Base-by-base conservation (phyloP, 139 green algal genomes). In the Zygnema circumcarinatum region DNA sequence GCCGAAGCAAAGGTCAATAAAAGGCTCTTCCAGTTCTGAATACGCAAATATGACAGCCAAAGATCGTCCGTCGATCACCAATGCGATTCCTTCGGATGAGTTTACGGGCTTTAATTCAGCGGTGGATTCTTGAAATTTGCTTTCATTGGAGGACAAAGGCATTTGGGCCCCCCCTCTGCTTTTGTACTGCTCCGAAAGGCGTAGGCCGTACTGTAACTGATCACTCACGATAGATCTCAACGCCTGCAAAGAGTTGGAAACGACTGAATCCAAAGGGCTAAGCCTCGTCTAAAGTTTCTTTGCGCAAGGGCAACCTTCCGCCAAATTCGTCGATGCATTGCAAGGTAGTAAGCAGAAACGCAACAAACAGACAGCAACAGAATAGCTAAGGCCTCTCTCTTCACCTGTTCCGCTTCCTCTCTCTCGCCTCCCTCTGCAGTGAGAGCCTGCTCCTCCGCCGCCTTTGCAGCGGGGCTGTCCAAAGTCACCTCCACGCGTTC, bases 1-100 rank as follows among this genome's bases (percentile, higher is more conserved):
- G 33, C 47, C n/a, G 3, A 56, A 94, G 75, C 92, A 96, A 56
- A 97, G 85, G 56, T 91, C 25, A 78, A 97, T 74, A n/a, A 93
- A 93, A 1, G 20, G 38, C 11, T 32, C 21, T 1, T 74, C 62
- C n/a, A 41, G n/a, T 0, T 87, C 39, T 11, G 88, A 53, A 38
- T 88, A 29, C 0, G 47, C 79, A n/a, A 90, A 38, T 3, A 68
- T 80, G 32, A 81, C 40, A 0, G n/a, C 38, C 81, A 90, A 41
- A 21, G 86, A 86, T 53, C 87, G 81, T 25, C 86, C 86, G 20
- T 90, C 86, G 22, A 90, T 75, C 38, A 90, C 42, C 53, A 90
- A 38, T 0, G 53, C 81, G 1, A 78, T 25, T 39, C 33, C 52
- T 69, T 86, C 25, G 3, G 53, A 38, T 32, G 2, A 38, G 0